Evolutionary conservation across 2,329 filamentous ascomycete species (phyloP).

Genomic region (Aspergillus phoenicis): DNA sequence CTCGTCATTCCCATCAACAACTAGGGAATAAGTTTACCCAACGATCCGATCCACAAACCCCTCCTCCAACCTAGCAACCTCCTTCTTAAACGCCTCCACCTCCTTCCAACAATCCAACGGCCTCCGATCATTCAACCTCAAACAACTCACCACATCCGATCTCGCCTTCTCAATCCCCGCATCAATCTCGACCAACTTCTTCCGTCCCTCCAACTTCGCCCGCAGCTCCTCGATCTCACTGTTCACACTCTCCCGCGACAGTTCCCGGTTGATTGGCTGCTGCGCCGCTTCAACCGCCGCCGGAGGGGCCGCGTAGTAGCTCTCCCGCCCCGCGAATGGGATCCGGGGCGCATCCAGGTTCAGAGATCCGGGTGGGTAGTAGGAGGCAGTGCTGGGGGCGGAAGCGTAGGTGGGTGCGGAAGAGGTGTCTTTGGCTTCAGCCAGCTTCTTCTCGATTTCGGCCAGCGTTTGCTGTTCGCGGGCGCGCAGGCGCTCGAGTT

Average conservation of each 20-base stretch:
- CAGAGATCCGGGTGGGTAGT: constrained; percentile 34
- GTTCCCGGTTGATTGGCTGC: constrained; percentile 42
- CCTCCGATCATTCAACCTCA: constrained; percentile 80
- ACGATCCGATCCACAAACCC: constrained; percentile 81
- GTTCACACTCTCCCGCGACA: constrained; percentile 56
- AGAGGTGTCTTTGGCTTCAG: constrained; percentile 39
- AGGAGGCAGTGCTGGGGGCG: constrained; percentile 21
- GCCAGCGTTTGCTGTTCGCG: constrained; percentile 70
- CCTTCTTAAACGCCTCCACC: constrained; percentile 85
- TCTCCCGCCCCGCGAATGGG: constrained; percentile 45
- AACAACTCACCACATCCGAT: constrained; percentile 74
- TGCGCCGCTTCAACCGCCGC: constrained; percentile 14
- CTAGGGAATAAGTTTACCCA: constrained; percentile 30
- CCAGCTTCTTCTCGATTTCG: constrained; percentile 66
- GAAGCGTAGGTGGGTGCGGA: constrained; percentile 31
- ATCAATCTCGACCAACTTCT: constrained; percentile 66
- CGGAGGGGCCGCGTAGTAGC: constrained; percentile 27
- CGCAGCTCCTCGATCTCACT: constrained; percentile 61
- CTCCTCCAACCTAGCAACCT: constrained; percentile 84
- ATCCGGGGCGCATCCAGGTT: constrained; percentile 47
- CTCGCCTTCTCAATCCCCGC: constrained; percentile 73
- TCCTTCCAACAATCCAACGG: constrained; percentile 94
- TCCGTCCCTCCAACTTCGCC: constrained; percentile 62
- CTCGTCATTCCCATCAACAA: neutral
- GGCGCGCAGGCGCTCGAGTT: constrained; percentile 77